These are phyloP conservation scores for Tolypocladium ophioglossoides DNA, from an alignment of 2,329 filamentous ascomycete genomes.

Conservation along the genomic window DNA sequence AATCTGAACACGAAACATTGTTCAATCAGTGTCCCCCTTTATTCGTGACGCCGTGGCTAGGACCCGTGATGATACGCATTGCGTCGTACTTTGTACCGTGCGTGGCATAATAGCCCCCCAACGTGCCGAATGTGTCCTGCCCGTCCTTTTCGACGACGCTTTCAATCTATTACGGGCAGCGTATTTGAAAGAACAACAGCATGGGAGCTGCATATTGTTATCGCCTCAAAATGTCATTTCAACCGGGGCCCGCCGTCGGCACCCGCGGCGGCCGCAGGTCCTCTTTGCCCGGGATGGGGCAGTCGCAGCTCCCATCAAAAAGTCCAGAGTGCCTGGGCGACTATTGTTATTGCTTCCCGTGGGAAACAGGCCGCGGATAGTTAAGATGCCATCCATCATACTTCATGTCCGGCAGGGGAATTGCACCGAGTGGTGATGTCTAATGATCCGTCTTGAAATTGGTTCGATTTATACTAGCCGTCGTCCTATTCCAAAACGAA, in stretches of 20 bases:
- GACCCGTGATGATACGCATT: neutral
- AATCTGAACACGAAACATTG: slow-evolving; percentile 23
- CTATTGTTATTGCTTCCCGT: too few species aligned
- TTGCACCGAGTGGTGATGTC: neutral
- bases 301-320: neutral
- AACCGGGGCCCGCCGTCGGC: neutral
- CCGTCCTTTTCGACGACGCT: neutral
- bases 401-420: neutral
- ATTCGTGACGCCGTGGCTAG: neutral
- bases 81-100: neutral
- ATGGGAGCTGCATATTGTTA: neutral
- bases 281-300: neutral
- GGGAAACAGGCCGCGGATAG: neutral
- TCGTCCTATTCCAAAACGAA: neutral
- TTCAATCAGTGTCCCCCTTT: slow-evolving; percentile 4
- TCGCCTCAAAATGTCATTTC: neutral
- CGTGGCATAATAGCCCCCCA: neutral
- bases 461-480: neutral
- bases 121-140: neutral
- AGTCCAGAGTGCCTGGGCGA: neutral
- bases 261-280: neutral
- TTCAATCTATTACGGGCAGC: neutral
- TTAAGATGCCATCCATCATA: neutral
- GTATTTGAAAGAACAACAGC: neutral
- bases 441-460: neutral